Conservation (phyloP, 1,139 yeast genomes). For the Hemisphaericaspora xylofermentans region DNA sequence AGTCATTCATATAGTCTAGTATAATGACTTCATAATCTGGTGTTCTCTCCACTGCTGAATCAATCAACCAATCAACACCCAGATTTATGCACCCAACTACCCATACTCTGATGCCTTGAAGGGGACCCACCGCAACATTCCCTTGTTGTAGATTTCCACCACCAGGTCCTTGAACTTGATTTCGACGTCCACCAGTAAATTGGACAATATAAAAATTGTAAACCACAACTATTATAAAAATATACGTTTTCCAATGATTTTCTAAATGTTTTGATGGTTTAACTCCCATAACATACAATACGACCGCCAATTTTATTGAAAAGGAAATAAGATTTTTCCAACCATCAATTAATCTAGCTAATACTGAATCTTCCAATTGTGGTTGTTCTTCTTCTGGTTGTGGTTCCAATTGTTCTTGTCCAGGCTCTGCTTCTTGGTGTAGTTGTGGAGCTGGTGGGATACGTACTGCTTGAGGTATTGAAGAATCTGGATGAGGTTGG, state of each 20-base stretch:
- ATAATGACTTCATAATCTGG: conserved; percentile 26
- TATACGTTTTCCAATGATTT: conserved; percentile 13
- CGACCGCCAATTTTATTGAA: conserved; percentile 8
- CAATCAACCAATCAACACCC: conserved; percentile 18
- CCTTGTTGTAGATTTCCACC: background rate
- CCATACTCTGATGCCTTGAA: background rate
- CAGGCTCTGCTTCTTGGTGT: background rate
- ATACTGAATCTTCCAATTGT: conserved; percentile 7
- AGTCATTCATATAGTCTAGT: conserved; percentile 11
- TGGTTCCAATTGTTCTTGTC: background rate
- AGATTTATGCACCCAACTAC: background rate
- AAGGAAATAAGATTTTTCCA: conserved; percentile 11
- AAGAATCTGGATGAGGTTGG: background rate
- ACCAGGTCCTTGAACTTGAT: conserved; percentile 7
- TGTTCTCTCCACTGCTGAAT: conserved; percentile 19
- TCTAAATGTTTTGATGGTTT: conserved; percentile 12
- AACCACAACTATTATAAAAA: conserved; percentile 6
- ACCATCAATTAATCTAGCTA: conserved; percentile 9
- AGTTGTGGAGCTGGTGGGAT: background rate
- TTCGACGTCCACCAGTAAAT: conserved; percentile 10
- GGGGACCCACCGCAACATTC: no score
- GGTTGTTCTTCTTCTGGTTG: conserved; percentile 1
- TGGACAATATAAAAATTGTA: conserved; percentile 12
- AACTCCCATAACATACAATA: conserved; percentile 10
- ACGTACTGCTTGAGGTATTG: background rate